Conservation (phyloP, 2,329 filamentous ascomycete species). For the Colletotrichum liriopes region DNA sequence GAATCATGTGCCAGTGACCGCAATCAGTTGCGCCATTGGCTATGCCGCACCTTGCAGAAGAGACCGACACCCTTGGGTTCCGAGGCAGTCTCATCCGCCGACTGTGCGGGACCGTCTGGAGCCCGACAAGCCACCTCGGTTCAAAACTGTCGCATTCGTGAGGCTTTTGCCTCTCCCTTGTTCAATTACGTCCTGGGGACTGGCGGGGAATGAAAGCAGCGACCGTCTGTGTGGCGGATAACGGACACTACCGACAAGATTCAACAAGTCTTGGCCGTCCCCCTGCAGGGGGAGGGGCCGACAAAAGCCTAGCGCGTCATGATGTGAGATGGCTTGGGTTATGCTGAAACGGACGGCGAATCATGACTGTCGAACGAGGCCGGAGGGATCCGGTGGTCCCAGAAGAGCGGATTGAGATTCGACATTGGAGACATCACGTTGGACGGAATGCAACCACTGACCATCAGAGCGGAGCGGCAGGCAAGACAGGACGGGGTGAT, state of each 20-base stretch:
- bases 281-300: neutral
- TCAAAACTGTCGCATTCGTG: neutral
- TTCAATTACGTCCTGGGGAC: neutral
- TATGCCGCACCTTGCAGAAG: neutral
- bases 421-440: constrained; percentile 4
- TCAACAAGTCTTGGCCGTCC: neutral
- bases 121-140: neutral
- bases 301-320: constrained; percentile 7
- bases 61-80: neutral
- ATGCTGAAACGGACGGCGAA: constrained; percentile 8
- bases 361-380: neutral
- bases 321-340: constrained; percentile 4
- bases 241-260: constrained; percentile 17
- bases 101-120: neutral
- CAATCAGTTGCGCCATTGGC: constrained; percentile 3
- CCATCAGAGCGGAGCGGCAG: neutral
- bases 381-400: constrained; percentile 27
- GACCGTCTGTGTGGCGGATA: constrained; percentile 23
- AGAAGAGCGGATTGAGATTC: constrained; percentile 25
- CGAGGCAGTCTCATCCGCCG: neutral
- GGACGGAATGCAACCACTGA: constrained; percentile 3
- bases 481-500: constrained; percentile 11
- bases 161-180: neutral
- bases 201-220: neutral
- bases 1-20: neutral